Evolutionary conservation across 768 basidiomycete species (phyloP), one percentile per base, ranked within the genome.

Genomic region (Naematelia aurantialba): DNA sequence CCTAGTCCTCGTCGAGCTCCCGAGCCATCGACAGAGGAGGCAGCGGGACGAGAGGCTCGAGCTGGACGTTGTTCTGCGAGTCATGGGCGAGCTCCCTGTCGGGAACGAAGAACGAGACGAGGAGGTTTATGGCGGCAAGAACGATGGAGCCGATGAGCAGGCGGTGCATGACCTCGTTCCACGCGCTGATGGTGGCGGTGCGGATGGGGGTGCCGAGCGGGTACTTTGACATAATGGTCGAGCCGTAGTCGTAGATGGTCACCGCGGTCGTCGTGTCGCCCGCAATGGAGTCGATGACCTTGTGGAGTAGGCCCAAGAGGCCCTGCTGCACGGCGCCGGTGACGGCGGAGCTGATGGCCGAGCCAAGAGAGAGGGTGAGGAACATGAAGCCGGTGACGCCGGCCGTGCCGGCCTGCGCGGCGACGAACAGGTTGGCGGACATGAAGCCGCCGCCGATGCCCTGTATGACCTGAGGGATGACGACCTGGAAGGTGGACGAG

Each of bases 401-500:
- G 11, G 29, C 52, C 4, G 25, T 42, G 5, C 29, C 34, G 3
- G 52, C 52, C 27, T 54, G 52, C 4, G 52, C 52, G 3, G 52
- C 52, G 4, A 54, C 52, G 14, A 54, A 30, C 52, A 54, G 19
- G 34, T 30, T 54, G 34, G 29, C 26, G 26, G 52, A 31, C 52
- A 54, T 54, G 34, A 54, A 54, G 3, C 52, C 52, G 5, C 52
- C 52, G 11, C 52, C 52, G 29, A 54, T 54, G 21, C 52, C 52
- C 34, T 31, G 27, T 17, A 54, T 54, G 52, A 54, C 34, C 34
- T 54, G 52, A 17, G 52, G 52, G 17, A 54, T 30, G 52, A 54
- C 52, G 14, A 42, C 34, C 42, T 54, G 52, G 52, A 42, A 30
- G 19, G 34, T 54, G 5, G 52, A 31, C 26, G 52, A 30, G 34